phyloP scores from a whole-genome alignment of 2,329 filamentous ascomycete species.

The Aureobasidium subglaciale region DNA sequence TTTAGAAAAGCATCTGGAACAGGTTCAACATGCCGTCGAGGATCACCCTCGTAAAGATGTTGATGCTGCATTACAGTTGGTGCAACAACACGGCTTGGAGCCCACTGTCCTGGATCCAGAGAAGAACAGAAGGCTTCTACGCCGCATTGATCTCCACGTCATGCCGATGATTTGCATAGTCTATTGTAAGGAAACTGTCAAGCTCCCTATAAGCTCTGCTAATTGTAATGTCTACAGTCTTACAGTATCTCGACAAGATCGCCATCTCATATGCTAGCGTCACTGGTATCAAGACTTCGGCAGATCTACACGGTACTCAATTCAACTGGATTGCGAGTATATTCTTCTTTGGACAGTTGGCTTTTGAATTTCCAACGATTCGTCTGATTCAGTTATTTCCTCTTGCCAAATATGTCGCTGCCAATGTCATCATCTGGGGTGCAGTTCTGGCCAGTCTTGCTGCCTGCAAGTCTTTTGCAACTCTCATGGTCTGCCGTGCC shows the following conservation, averaged over 20 bases:
- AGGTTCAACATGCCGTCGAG: neutral
- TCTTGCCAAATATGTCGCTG: slow-evolving; percentile 20
- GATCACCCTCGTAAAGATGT: neutral
- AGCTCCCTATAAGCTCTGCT: neutral
- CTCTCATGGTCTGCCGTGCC: slow-evolving; percentile 24
- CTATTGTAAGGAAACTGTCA: neutral
- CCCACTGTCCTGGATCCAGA: neutral
- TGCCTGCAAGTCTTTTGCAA: slow-evolving; percentile 24
- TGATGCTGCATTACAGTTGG: neutral
- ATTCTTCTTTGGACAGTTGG: neutral
- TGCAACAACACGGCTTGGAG: neutral
- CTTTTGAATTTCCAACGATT: neutral
- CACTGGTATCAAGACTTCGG: neutral
- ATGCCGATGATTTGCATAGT: slow-evolving; percentile 1
- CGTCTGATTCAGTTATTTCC: neutral
- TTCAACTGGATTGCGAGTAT: slow-evolving; percentile 1
- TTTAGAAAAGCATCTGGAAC: neutral
- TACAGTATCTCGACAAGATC: slow-evolving; percentile 1
- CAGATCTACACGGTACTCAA: neutral
- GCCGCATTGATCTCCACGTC: neutral
- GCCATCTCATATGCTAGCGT: slow-evolving; percentile 1
- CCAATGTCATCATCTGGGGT: slow-evolving; percentile 27
- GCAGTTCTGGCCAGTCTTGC: slow-evolving; percentile 25
- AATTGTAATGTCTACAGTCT: neutral
- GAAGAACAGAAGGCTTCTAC: neutral